Evolutionary conservation across 768 basidiomycete genomes (phyloP).

Genomic region (Jaapia argillacea): DNA sequence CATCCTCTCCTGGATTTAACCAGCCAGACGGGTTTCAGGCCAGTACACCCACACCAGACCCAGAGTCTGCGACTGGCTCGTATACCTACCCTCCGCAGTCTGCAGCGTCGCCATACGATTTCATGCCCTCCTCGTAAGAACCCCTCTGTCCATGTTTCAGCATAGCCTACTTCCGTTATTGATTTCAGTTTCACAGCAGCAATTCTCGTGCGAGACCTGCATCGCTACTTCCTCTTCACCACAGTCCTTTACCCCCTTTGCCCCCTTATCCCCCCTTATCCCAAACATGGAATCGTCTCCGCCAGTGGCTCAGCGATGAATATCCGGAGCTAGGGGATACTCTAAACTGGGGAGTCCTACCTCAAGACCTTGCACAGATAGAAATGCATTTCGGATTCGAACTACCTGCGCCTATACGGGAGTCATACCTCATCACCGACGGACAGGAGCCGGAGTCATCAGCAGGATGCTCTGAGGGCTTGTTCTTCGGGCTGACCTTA

Average conservation of each 20-base stretch:
- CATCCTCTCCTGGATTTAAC: slow-evolving; percentile 49
- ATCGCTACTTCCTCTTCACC: slow-evolving; percentile 61
- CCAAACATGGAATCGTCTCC: slow-evolving; percentile 78
- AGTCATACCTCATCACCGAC: slow-evolving; percentile 81
- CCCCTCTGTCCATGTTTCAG: slow-evolving; percentile 6
- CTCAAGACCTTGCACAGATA: slow-evolving; percentile 68
- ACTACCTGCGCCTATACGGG: slow-evolving; percentile 80
- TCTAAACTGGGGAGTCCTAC: slow-evolving; percentile 83
- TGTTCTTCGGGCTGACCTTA: slow-evolving; percentile 93
- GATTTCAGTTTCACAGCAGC: too few relatives aligned
- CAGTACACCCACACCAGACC: slow-evolving; percentile 41
- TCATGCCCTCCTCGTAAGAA: slow-evolving; percentile 52
- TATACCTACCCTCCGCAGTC: slow-evolving; percentile 78
- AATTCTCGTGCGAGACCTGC: slow-evolving; percentile 36
- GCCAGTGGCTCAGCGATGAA: slow-evolving; percentile 70
- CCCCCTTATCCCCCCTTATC: slow-evolving; percentile 67
- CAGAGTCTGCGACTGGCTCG: slow-evolving; percentile 33
- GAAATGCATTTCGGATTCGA: slow-evolving; percentile 79
- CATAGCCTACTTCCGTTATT: slow-evolving; percentile 4
- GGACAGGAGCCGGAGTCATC: slow-evolving; percentile 91
- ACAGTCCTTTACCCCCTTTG: slow-evolving; percentile 31
- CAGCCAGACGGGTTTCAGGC: slow-evolving; percentile 54
- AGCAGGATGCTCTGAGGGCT: slow-evolving; percentile 80
- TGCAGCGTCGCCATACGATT: slow-evolving; percentile 42
- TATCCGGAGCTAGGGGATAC: slow-evolving; percentile 95